Evolutionary conservation across 164 flowering plant genomes (phyloP).

Genomic region (Taxillus chinensis): DNA sequence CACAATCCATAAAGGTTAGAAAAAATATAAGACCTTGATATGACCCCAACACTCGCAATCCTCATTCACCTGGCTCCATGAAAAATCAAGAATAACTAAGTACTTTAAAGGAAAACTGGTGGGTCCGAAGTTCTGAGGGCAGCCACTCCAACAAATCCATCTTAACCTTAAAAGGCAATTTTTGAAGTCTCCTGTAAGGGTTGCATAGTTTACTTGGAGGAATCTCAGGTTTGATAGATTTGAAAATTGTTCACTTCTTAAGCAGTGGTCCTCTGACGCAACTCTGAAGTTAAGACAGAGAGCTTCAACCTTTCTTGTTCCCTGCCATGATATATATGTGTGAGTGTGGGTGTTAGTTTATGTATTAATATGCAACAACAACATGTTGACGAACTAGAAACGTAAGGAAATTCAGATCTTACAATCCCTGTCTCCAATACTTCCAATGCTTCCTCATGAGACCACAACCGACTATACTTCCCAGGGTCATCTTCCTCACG

Average conservation of each 20-base stretch:
- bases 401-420: background rate
- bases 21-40: slow-evolving; percentile 8
- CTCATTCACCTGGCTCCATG: slow-evolving; percentile 6
- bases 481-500: slow-evolving; percentile 13
- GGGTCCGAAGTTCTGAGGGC: slow-evolving; percentile 9
- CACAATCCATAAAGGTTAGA: background rate
- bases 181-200: slow-evolving; percentile 2
- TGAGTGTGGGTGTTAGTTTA: background rate
- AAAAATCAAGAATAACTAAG: slow-evolving; percentile 18
- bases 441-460: slow-evolving; percentile 7
- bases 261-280: background rate
- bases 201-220: slow-evolving; percentile 3
- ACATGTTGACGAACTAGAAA: background rate
- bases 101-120: background rate
- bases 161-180: slow-evolving; percentile 1
- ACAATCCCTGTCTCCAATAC: slow-evolving; percentile 9
- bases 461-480: slow-evolving; percentile 17
- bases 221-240: slow-evolving; percentile 10
- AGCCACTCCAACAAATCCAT: slow-evolving; percentile 14
- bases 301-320: slow-evolving; percentile 12
- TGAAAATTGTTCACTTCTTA: slow-evolving; percentile 4
- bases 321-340: slow-evolving; percentile 7
- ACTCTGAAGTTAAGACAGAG: slow-evolving; percentile 4
- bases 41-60: slow-evolving; percentile 8
- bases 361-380: background rate